phyloP scores from a whole-genome alignment of 495 filamentous ascomycete genomes.

The Penicillium riverlandense region DNA sequence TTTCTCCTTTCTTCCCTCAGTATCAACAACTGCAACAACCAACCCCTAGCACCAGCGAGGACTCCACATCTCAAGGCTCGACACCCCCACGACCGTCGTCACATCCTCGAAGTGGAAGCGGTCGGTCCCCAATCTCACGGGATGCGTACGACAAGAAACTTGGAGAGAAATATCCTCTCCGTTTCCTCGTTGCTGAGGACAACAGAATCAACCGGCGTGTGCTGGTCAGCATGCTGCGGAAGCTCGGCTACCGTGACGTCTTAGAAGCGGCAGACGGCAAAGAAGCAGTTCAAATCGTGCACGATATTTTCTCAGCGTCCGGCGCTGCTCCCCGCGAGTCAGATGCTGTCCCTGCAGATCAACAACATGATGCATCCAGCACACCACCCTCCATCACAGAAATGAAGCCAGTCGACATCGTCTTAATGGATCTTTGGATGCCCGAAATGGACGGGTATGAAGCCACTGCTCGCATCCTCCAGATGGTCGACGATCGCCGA shows the following conservation, averaged over 20 bases:
- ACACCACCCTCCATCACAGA: slow-evolving; percentile 7
- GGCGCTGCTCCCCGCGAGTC: background rate
- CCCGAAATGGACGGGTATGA: slow-evolving; percentile 77
- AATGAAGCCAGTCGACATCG: slow-evolving; percentile 50
- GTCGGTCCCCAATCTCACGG: slow-evolving; percentile 15
- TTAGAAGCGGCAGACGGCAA: slow-evolving; percentile 65
- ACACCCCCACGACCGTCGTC: slow-evolving; percentile 19
- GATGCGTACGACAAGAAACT: slow-evolving; percentile 37
- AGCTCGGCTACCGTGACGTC: slow-evolving; percentile 60
- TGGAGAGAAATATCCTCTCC: slow-evolving; percentile 54
- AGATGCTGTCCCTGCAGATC: background rate
- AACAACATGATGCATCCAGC: slow-evolving; percentile 1
- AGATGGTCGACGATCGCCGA: slow-evolving; percentile 37
- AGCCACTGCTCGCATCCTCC: slow-evolving; percentile 59
- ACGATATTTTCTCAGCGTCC: slow-evolving; percentile 27
- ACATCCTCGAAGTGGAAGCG: slow-evolving; percentile 7
- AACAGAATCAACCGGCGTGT: slow-evolving; percentile 75
- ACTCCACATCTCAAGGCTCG: slow-evolving; percentile 20
- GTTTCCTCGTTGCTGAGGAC: slow-evolving; percentile 72
- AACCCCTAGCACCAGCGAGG: slow-evolving; percentile 27
- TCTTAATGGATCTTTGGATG: slow-evolving; percentile 87
- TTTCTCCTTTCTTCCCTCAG: slow-evolving; percentile 15
- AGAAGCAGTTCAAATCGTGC: slow-evolving; percentile 64
- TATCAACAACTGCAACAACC: slow-evolving; percentile 24
- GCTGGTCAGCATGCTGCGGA: slow-evolving; percentile 60